phyloP scores from a whole-genome alignment of 768 basidiomycete genomes.

The Amanita polypyramis region DNA sequence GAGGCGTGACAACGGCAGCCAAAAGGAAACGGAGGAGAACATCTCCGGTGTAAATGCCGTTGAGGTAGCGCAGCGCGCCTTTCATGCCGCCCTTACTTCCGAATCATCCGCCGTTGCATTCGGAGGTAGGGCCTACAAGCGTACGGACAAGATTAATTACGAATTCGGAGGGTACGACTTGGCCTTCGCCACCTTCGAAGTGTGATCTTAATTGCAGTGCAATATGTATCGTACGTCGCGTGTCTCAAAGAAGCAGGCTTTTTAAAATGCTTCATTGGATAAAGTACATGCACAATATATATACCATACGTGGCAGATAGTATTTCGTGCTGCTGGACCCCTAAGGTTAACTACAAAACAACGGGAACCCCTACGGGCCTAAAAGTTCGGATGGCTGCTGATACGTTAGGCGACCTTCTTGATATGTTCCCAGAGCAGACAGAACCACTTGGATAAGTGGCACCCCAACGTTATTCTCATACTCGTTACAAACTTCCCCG shows the following conservation, averaged over 20 bases:
- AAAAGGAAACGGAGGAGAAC: slow-evolving; percentile 37
- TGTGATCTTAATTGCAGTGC: slow-evolving; percentile 7
- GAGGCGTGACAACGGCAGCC: slow-evolving; percentile 35
- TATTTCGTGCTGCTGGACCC: no score
- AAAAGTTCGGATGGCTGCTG: no score
- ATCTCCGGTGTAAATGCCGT: slow-evolving; percentile 38
- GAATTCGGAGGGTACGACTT: slow-evolving; percentile 91
- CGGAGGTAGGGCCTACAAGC: slow-evolving; percentile 38
- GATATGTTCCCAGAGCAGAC: no score
- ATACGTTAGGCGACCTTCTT: no score
- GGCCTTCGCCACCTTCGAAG: slow-evolving; percentile 82
- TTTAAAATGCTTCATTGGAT: no score
- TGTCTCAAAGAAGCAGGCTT: background rate
- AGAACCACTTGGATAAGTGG: no score
- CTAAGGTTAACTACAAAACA: no score
- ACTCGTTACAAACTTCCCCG: background rate
- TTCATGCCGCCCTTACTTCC: slow-evolving; percentile 51
- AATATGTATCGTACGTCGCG: background rate
- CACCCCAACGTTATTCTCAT: background rate
- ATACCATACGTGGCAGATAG: no score
- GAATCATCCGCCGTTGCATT: slow-evolving; percentile 2
- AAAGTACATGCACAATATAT: no score
- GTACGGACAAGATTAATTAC: slow-evolving; percentile 97
- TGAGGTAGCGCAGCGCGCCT: slow-evolving; percentile 67
- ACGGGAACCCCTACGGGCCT: no score